Percentiles rank a stretch among this genome's conserved stretches.
Conservation (phyloP, 176 grass and related monocot genomes). For the Canna indica region DNA sequence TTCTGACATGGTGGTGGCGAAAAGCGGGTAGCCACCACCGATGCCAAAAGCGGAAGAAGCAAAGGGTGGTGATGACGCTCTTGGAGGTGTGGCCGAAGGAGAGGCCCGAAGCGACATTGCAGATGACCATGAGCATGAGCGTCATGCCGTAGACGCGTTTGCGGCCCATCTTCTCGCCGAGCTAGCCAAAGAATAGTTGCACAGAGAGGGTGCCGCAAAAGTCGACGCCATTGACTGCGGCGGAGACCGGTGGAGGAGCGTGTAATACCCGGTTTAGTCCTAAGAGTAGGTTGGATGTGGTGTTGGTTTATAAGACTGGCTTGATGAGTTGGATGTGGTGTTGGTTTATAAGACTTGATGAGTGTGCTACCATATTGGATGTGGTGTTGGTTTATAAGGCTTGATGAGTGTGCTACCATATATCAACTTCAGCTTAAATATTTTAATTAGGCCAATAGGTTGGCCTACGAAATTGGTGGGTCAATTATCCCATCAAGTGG, state of each 20-base stretch:
- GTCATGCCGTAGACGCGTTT: constrained; percentile 43
- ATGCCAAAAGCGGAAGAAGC: constrained; percentile 56
- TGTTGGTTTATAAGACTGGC: no score
- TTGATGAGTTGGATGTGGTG: no score
- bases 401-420: no score
- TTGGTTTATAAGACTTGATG: no score
- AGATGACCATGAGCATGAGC: constrained; percentile 29
- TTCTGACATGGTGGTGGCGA: constrained; percentile 66
- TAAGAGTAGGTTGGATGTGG: no score
- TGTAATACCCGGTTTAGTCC: no score
- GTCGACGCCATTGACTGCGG: constrained; percentile 39
- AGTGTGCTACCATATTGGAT: no score
- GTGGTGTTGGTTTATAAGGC: no score
- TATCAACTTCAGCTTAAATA: no score
- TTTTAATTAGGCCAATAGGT: no score
- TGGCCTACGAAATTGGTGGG: no score
- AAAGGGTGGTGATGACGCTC: constrained; percentile 34
- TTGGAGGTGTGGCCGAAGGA: constrained; percentile 23
- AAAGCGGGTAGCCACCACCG: constrained; percentile 45
- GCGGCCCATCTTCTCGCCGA: constrained; percentile 37
- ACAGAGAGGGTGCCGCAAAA: constrained; percentile 38
- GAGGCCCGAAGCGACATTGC: constrained; percentile 33
- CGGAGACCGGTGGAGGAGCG: constrained; percentile 35
- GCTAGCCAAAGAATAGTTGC: constrained; percentile 46
- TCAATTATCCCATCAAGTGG: no score